Conservation (phyloP, 306 rosid species). For the Prunus padus region DNA sequence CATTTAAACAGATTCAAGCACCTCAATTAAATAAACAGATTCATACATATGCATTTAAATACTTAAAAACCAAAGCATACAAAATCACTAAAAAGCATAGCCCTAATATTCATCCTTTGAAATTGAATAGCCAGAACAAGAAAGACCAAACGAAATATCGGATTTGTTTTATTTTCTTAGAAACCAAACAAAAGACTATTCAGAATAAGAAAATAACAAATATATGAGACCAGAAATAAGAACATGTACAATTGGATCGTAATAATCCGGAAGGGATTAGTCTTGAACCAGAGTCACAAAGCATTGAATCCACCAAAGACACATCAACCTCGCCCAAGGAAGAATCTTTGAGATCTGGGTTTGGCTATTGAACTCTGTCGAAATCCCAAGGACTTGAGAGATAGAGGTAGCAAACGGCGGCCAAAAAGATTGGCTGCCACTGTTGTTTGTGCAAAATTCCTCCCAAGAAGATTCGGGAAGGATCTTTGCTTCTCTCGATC, state of each 20-base stretch:
- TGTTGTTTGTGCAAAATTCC: too few relatives aligned
- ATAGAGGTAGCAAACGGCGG: too few relatives aligned
- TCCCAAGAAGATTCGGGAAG: too few relatives aligned
- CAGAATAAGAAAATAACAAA: not conserved
- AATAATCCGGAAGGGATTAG: slow-evolving; percentile 53
- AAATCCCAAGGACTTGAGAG: slow-evolving; percentile 22
- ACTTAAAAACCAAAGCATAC: too few relatives aligned
- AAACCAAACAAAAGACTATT: slow-evolving; percentile 4
- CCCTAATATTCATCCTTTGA: too few relatives aligned
- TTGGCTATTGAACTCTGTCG: slow-evolving; percentile 8
- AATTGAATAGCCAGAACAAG: too few relatives aligned
- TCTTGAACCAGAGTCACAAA: slow-evolving; percentile 57
- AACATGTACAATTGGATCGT: slow-evolving; percentile 51
- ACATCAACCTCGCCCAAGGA: slow-evolving; percentile 32
- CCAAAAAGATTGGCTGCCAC: too few relatives aligned
- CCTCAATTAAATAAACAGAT: too few relatives aligned
- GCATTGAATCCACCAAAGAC: slow-evolving; percentile 51
- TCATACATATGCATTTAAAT: too few relatives aligned
- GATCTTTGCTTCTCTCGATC: too few relatives aligned
- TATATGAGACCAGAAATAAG: slow-evolving; percentile 10
- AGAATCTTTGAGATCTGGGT: slow-evolving; percentile 36
- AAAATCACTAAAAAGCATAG: not conserved
- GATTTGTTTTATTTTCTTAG: not conserved
- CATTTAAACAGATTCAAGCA: too few relatives aligned
- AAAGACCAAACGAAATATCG: not conserved